A percentile compares a stretch with the other conserved stretches of the same genome.
Conservation (phyloP, 1,139 yeast species). For the Diutina mesorugosa region DNA sequence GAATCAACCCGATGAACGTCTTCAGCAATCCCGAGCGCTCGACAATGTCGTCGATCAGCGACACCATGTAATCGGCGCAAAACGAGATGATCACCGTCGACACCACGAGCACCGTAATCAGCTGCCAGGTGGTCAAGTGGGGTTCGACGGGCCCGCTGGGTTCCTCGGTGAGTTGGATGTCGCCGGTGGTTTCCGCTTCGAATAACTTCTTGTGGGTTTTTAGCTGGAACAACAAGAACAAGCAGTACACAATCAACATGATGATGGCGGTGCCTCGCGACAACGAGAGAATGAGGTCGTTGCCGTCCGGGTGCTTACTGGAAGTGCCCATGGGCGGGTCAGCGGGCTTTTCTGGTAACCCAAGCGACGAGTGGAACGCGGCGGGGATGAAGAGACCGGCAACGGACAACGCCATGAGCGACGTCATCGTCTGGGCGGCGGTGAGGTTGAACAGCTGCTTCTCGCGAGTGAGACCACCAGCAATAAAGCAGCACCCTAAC, state of each 20-base stretch:
- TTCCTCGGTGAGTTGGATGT: constrained; percentile 18
- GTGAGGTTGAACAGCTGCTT: constrained; percentile 90
- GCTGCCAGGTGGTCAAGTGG: constrained; percentile 26
- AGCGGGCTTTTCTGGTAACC: constrained; percentile 21
- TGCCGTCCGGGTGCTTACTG: constrained; percentile 22
- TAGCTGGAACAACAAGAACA: constrained; percentile 78
- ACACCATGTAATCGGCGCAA: constrained; percentile 89
- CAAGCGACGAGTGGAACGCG: constrained; percentile 82
- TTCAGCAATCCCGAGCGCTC: constrained; percentile 75
- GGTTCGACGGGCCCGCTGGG: constrained; percentile 13
- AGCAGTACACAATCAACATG: constrained; percentile 60
- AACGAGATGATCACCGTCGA: constrained; percentile 77
- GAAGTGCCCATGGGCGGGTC: constrained; percentile 21
- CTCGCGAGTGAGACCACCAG: constrained; percentile 79
- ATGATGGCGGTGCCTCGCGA: constrained; percentile 84
- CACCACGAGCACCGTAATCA: constrained; percentile 36
- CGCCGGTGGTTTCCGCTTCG: constrained; percentile 27
- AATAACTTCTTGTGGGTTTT: constrained; percentile 61
- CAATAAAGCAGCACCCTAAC: constrained; percentile 88
- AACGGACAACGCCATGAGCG: constrained; percentile 82
- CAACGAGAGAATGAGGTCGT: constrained; percentile 49
- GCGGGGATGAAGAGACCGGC: constrained; percentile 88
- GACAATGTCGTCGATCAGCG: constrained; percentile 83
- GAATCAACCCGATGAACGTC: constrained; percentile 87
- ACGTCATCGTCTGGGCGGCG: constrained; percentile 95